Evolutionary conservation across 75 land plant species (phyloP).

Genomic region (Cunninghamia lanceolata): DNA sequence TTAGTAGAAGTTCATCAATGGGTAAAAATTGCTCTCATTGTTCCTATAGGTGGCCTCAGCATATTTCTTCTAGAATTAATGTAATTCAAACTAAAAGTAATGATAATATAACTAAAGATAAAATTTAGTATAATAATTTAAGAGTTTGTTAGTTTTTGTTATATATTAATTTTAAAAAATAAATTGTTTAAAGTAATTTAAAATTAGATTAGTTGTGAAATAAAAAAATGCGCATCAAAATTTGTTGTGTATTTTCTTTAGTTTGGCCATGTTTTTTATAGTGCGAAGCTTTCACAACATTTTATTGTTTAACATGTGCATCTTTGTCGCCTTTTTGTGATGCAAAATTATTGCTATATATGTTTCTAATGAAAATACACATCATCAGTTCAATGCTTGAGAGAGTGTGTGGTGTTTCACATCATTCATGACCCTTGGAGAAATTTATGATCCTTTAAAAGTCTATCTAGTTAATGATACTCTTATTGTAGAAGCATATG

Average conservation of each 20-base stretch:
- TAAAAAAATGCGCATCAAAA: not conserved
- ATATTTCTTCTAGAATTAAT: no score
- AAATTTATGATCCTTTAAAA: slow-evolving; percentile 71
- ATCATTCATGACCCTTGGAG: slow-evolving; percentile 88
- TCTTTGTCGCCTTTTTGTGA: not conserved
- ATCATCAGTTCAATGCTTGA: slow-evolving; percentile 87
- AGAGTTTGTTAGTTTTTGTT: no score
- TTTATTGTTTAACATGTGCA: not conserved
- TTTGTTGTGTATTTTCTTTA: not conserved
- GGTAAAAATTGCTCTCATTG: no score
- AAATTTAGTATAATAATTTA: no score
- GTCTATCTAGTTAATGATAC: slow-evolving; percentile 90
- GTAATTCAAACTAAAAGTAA: no score
- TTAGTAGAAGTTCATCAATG: no score
- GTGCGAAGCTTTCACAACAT: not conserved
- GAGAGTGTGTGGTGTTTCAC: slow-evolving; percentile 99
- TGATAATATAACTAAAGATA: no score
- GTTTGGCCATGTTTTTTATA: not conserved
- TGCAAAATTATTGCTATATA: not conserved
- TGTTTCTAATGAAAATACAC: slow-evolving; percentile 59
- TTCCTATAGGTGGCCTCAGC: no score
- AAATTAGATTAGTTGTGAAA: no score
- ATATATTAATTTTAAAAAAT: no score
- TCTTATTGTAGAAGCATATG: slow-evolving; percentile 78
- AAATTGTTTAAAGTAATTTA: no score